Conservation (phyloP, 495 filamentous ascomycete genomes). For the Xanthoparmelia taractica region DNA sequence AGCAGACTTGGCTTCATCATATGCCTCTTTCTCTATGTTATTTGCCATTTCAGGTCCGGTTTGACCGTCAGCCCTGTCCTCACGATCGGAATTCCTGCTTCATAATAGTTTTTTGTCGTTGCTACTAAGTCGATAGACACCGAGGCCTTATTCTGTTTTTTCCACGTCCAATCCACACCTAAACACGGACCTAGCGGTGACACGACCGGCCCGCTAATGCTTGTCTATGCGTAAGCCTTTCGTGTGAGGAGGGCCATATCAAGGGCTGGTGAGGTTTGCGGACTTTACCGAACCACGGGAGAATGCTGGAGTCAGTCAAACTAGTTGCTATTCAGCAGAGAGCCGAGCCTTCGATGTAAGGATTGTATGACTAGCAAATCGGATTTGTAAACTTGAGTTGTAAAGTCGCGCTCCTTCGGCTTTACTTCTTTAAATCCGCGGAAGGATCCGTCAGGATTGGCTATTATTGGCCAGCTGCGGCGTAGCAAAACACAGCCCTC, state of each 20-base stretch:
- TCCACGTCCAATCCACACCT: neutral
- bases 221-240: neutral
- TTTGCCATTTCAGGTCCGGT: neutral
- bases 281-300: no score
- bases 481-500: neutral
- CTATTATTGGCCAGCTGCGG: neutral
- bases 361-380: neutral
- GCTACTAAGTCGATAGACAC: neutral
- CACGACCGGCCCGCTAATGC: no score
- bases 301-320: no score
- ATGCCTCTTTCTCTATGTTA: neutral
- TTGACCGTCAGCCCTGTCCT: neutral
- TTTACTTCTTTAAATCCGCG: no score
- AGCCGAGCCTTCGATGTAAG: no score
- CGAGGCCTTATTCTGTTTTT: no score
- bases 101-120: neutral
- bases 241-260: neutral
- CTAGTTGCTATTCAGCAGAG: no score
- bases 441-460: neutral
- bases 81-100: neutral
- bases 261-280: neutral
- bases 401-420: neutral
- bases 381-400: neutral
- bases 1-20: conserved; percentile 2
- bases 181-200: no score